Base-by-base conservation (phyloP, 208 protist species). In the Leishmania gerbilli region DNA sequence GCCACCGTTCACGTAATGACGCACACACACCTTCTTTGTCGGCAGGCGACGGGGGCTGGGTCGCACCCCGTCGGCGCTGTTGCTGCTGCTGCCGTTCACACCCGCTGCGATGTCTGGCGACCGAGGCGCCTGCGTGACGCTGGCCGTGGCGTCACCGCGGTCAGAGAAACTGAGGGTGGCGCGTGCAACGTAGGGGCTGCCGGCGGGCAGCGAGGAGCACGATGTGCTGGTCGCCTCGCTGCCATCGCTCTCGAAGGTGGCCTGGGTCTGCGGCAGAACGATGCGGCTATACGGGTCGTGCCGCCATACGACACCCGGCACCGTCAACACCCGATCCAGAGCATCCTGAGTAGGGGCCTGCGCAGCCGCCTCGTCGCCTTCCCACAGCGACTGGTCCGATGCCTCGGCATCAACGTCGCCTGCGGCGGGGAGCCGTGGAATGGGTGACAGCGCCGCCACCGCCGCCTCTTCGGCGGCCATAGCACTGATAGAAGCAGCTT, bases 231-330 rank as follows among this genome's bases (percentile, higher is more conserved):
- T 67, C 27, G 24, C 40, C n/a, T 34, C 74, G 40, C 49, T 67
- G 74, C 55, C 21, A 40, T 77, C 74, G 24, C 53, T 45, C 34
- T n/a, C 74, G 19, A 51, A 56, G 4, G 53, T 51, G 15, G 53
- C 49, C 34, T 77, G 55, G 19, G 53, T 11, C 24, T 75, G 13
- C 8, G 42, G 62, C 27, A 91, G 9, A 31, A 95, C 79, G 56
- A 81, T 80, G 71, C 75, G 74, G 64, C 90, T 92, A 87, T 95
- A 95, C 40, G 92, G 92, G 71, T 95, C 92, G 71, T 95, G 89
- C 24, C 89, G 88, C 92, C 92, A 95, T 62, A 88, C 37, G 64
- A 91, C 81, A 49, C 90, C 90, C 15, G 83, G 90, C 69, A 90
- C 81, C n/a, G 51, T 67, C 69, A 87, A 34, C 24, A 83, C 69